These are phyloP conservation scores for Hordeum vulgare DNA, from an alignment of 176 grass and related monocot genomes.

Conservation along the genomic window DNA sequence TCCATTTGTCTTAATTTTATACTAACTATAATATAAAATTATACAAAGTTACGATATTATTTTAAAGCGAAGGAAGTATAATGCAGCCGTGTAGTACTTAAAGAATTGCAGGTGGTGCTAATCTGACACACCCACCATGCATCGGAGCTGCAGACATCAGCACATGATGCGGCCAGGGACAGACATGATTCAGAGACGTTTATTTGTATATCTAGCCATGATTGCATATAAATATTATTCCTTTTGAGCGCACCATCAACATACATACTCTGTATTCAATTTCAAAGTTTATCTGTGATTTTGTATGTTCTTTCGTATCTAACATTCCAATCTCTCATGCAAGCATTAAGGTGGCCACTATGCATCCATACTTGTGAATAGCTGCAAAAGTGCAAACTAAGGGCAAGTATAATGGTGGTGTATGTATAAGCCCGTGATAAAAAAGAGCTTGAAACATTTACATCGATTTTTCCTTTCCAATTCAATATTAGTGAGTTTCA, in stretches of 20 bases:
- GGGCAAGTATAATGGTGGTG: no score
- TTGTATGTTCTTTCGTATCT: neutral
- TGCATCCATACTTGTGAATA: neutral
- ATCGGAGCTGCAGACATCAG: slow-evolving; percentile 4
- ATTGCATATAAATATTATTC: neutral
- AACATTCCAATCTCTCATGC: neutral
- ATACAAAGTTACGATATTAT: no score
- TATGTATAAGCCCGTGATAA: no score
- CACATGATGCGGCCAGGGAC: slow-evolving; percentile 22
- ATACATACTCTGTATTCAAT: neutral
- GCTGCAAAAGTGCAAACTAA: neutral
- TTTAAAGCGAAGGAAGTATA: no score
- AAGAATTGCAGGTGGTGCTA: slow-evolving; percentile 16
- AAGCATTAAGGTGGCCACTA: neutral
- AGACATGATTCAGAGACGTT: neutral
- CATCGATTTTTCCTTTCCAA: no score
- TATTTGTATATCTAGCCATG: neutral
- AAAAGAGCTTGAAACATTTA: no score
- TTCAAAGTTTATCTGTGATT: no score
- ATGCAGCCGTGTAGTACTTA: neutral
- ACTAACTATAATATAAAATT: no score
- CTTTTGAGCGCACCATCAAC: neutral
- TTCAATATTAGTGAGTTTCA: no score
- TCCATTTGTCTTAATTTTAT: no score
- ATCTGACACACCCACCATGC: slow-evolving; percentile 21